Percentiles rank a stretch among this genome's conserved stretches.
These are phyloP conservation scores for Colletotrichum graminicola DNA, from an alignment of 2,329 filamentous ascomycete species.

Conservation along the genomic window DNA sequence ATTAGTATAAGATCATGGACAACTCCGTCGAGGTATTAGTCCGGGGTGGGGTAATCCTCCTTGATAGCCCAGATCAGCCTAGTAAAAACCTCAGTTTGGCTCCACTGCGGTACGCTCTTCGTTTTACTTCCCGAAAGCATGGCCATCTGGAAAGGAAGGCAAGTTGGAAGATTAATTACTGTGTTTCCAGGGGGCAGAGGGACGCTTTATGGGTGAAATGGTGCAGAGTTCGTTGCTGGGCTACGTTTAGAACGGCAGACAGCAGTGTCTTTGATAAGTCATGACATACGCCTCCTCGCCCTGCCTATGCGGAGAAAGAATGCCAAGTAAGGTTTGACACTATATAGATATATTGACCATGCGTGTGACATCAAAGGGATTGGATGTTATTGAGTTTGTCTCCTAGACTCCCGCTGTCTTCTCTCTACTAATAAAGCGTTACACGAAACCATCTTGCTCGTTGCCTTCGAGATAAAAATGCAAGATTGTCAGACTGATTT, in stretches of 20 bases:
- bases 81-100: background rate
- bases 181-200: fast-evolving
- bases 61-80: background rate
- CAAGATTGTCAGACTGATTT: no score
- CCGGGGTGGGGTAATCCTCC: background rate
- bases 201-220: background rate
- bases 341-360: background rate
- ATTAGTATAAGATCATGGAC: background rate
- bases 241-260: no score
- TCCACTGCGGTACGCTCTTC: background rate
- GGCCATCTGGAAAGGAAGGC: background rate
- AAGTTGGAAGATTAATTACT: background rate
- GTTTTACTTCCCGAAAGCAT: no score
- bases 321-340: background rate
- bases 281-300: background rate
- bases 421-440: no score
- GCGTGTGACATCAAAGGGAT: background rate
- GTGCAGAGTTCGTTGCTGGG: no score
- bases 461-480: no score
- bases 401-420: fast-evolving
- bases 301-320: background rate
- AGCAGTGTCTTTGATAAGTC: background rate
- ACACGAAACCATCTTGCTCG: no score
- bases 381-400: no score
- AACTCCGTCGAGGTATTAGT: background rate